Evolutionary conservation across 2,329 filamentous ascomycete species (phyloP), one percentile per base, ranked within the genome.

Genomic region (Chaetothyriales sp.): DNA sequence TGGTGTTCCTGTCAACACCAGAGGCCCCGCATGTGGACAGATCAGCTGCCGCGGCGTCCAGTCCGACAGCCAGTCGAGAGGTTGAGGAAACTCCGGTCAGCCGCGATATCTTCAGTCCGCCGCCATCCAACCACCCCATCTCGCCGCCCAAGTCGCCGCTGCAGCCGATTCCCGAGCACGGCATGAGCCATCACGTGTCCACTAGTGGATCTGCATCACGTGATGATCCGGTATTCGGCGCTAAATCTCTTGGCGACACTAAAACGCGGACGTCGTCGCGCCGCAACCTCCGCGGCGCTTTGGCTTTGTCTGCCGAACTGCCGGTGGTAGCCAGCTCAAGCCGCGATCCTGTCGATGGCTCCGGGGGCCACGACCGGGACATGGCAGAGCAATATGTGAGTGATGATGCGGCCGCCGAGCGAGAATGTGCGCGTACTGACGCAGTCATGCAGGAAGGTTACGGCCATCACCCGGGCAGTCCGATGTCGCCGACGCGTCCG

Each of bases 341-440:
- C 33, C 33, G 33, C 33, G 33, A 13, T 15, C 33, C 33, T 40
- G 33, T 40, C 33, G 33, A 40, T 40, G 33, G 33, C 33, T 15
- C 33, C 15, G 10, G 15, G 10, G 33, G 33, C 15, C 33, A 15
- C 68, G 73, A 83, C 66, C 84, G 81, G 74, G 85, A 83, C 72
- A 95, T 95, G 87, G 77, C 86, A 68, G 87, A 95, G 76, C 83
- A 94, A 73, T 95, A 86, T 74, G 89, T 95, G 80, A 84, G 88
- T 85, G 50, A 40, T 33, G 6, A 15, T 2, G 18, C n/a, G 4
- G 46, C 18, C 5, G 22, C 6, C 10, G 8, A 10, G n/a, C n/a
- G n/a, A n/a, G 45, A 48, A 48, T 47, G 45, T 61, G 60, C 43
- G 55, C 51, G 37, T 15, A 40, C 33, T 40, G 33, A 40, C 13